phyloP scores from a whole-genome alignment of 169 alveolate genomes.

The Plasmodium berghei region DNA sequence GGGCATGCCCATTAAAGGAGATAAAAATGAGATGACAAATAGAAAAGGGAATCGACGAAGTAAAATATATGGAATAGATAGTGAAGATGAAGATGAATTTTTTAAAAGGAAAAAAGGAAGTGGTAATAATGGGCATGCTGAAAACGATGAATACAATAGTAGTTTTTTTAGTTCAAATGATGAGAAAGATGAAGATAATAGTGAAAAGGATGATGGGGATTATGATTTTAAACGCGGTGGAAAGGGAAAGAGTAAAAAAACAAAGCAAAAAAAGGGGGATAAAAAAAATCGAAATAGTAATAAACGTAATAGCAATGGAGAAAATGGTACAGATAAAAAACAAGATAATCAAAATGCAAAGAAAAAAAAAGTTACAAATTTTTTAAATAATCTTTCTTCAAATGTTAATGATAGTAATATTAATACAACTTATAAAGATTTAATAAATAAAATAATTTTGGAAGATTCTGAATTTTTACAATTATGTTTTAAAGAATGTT shows the following conservation, averaged over 20 bases:
- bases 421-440: slow-evolving; percentile 55
- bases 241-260: slow-evolving; percentile 11
- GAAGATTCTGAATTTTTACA: slow-evolving; percentile 55
- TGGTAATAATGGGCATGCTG: neutral
- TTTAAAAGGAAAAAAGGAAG: neutral
- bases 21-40: neutral
- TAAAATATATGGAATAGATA: slow-evolving; percentile 3
- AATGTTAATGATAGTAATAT: slow-evolving; percentile 29
- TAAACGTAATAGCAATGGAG: slow-evolving; percentile 7
- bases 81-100: neutral
- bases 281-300: slow-evolving; percentile 7
- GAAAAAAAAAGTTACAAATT: slow-evolving; percentile 4
- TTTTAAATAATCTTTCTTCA: slow-evolving; percentile 33
- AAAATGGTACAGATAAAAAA: slow-evolving; percentile 1
- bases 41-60: neutral
- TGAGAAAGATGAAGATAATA: slow-evolving; percentile 3
- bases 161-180: slow-evolving; percentile 4
- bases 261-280: neutral
- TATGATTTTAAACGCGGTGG: neutral
- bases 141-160: neutral
- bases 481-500: slow-evolving; percentile 66
- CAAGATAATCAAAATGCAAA: slow-evolving; percentile 1
- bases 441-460: slow-evolving; percentile 46
- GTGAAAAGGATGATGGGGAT: neutral
- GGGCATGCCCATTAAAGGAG: neutral